Percentiles rank a stretch among this genome's conserved stretches.
These are phyloP conservation scores for Aphanomyces euteiches DNA, from an alignment of 352 stramenopile species.

Conservation along the genomic window DNA sequence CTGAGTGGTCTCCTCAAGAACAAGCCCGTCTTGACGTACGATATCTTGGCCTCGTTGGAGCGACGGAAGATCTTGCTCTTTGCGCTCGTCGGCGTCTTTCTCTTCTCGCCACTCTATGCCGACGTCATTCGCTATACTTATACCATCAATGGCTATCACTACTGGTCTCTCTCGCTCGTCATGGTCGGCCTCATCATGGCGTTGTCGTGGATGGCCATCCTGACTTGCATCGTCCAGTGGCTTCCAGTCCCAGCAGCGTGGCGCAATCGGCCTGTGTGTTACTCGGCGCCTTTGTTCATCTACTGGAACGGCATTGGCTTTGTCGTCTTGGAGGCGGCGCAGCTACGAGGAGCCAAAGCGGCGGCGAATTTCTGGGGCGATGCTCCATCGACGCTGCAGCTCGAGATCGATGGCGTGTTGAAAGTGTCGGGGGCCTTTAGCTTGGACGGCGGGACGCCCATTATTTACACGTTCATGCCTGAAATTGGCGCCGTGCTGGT, in stretches of 20 bases:
- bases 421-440: background rate
- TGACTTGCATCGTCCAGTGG: background rate
- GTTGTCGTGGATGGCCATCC: background rate
- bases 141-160: background rate
- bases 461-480: slow-evolving; percentile 3
- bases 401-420: background rate
- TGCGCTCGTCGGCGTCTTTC: background rate
- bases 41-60: slow-evolving; percentile 10
- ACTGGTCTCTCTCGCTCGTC: background rate
- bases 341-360: background rate
- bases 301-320: background rate
- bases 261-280: background rate
- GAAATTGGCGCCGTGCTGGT: background rate
- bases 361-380: background rate
- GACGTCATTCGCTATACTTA: slow-evolving; percentile 3
- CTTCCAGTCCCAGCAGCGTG: background rate
- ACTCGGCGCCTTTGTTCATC: background rate
- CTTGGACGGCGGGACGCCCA: background rate
- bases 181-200: background rate
- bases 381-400: background rate
- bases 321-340: background rate
- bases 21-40: slow-evolving; percentile 29
- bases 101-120: slow-evolving; percentile 4
- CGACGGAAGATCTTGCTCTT: slow-evolving; percentile 8
- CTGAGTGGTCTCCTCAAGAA: background rate